phyloP scores from a whole-genome alignment of 2,329 filamentous ascomycete genomes.

The Penicillium paneum region DNA sequence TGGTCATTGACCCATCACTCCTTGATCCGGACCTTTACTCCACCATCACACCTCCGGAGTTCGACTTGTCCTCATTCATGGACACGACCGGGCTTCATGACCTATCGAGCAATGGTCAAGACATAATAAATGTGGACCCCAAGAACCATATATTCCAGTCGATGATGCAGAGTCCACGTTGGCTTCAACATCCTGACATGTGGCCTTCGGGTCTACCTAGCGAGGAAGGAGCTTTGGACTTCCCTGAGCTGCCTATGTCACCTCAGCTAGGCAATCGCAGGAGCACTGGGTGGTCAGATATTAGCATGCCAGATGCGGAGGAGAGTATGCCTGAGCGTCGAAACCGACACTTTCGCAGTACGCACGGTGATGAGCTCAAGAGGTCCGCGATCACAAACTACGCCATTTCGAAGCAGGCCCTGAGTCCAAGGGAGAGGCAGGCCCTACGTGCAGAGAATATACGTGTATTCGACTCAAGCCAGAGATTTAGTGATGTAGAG shows the following conservation, averaged over 20 bases:
- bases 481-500: neutral
- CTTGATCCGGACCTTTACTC: neutral
- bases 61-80: neutral
- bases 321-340: neutral
- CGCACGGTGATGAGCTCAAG: neutral
- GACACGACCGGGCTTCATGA: too few species aligned
- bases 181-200: neutral
- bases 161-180: slow-evolving; percentile 2
- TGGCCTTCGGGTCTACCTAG: slow-evolving; percentile 9
- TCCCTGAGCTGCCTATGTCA: slow-evolving; percentile 3
- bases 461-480: neutral
- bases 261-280: neutral
- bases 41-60: neutral
- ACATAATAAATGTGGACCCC: too few species aligned
- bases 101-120: too few species aligned
- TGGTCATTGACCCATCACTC: slow-evolving; percentile 1
- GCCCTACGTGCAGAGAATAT: neutral
- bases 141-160: neutral
- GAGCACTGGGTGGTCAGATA: neutral
- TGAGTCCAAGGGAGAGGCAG: neutral
- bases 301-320: neutral
- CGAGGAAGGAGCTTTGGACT: slow-evolving; percentile 8
- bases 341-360: neutral
- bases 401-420: neutral
- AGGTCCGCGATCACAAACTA: neutral